Evolutionary conservation across 768 basidiomycete species (phyloP), one percentile per base, ranked within the genome.

Genomic region (Termitomyces sp.): DNA sequence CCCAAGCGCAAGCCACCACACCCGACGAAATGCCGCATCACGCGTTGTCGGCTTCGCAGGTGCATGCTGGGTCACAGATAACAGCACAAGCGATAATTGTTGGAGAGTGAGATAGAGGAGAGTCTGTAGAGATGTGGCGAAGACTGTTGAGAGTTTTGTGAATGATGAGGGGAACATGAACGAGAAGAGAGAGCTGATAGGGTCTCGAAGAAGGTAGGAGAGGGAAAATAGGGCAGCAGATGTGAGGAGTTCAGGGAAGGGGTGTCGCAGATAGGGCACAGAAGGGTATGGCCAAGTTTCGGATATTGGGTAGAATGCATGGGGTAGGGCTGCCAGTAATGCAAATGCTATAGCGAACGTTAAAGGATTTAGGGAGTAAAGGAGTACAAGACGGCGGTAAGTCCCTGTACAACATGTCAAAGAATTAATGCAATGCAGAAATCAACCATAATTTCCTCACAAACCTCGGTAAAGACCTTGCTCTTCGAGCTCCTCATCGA

Each of bases 1-100:
- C 0, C 89, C 88, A 2, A 93, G 76, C 2, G 88, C 87, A 42
- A 91, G 74, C 86, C 87, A 91, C 90, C 91, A 92, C 4, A 89
- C 83, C 36, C 83, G 79, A 25, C 73, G 70, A 75, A 94, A 94
- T 4, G 84, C 82, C 1, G 76, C 68, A 63, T 86, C 79, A 59
- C 72, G 75, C 78, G 83, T 87, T 8, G 82, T 85, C 46, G 86
- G 81, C 37, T 71, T 74, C 61, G 69, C 68, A 34, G 68, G 66
- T 67, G 77, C 74, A 62, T 79, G 73, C 54, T 79, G 77, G 38
- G 80, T 80, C 52, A 86, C 77, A 42, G 79, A 76, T 15, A 87
- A 78, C 60, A 87, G 70, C 14, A 82, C 80, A 50, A 88, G 72
- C 14, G 83, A 75, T 25, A 82, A 72, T 50, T 86, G 79, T 57